Base-by-base conservation (phyloP, 2,329 filamentous ascomycete species). In the Aspergillus novoparasiticus region DNA sequence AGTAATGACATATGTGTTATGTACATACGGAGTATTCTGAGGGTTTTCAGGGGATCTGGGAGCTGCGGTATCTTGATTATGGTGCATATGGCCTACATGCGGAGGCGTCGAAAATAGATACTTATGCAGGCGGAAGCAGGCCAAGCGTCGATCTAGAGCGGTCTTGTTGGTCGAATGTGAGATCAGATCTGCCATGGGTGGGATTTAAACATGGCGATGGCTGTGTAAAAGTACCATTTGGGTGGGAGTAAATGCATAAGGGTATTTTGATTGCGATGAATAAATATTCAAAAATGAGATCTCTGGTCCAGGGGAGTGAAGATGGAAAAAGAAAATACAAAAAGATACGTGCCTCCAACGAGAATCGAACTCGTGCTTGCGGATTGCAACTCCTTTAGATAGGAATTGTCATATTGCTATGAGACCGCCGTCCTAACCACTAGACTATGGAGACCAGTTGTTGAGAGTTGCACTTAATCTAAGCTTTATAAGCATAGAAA, bases 291-390 rank as follows among this genome's bases (percentile, higher is more conserved):
- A 41, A n/a, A 41, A 39, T 9, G 19, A n/a, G 36, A 41, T 41
- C 36, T 41, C 16, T 26, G 6, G 19, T 16, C 36, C 16, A 26
- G 11, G 19, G 45, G 21, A 1, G 19, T 26, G 23, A 26, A 23
- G 10, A 23, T 9, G 1, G 19, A 50, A 34, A 51, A n/a, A 11
- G 0, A 6, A 34, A 32, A 39, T 26, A 2, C 23, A 36, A 10
- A 39, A 55, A 55, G 21, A 21, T 23, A 21, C n/a, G 19, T 55
- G 51, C 51, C n/a, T 55, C 51, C 51, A 55, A 55, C 51, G 51
- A 55, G 51, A 55, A 55, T 55, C 51, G 51, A 55, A 55, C 51
- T 55, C 51, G 51, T 55, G 51, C 51, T 55, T 55, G 51, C 51
- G 51, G 51, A 55, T 55, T 55, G 51, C 51, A 39, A 39, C 16